Conservation (phyloP, 371 early-diverging fungal genomes). For the Batkoa obscura region DNA sequence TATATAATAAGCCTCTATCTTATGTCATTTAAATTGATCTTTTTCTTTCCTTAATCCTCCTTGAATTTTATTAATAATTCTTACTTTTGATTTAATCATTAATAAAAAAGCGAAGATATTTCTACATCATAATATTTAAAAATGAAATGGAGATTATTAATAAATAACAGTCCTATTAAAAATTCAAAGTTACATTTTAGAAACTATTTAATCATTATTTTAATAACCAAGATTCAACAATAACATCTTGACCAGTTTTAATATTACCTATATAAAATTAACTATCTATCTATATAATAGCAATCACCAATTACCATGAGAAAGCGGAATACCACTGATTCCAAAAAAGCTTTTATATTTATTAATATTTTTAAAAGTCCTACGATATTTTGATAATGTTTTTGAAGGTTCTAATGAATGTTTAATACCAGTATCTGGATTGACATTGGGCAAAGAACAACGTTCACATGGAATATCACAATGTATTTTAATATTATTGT, state of each 20-base stretch:
- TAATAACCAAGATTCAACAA: no score
- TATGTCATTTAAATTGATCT: no score
- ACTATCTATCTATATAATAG: background rate
- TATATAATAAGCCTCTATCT: no score
- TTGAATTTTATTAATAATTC: no score
- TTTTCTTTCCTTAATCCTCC: no score
- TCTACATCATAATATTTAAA: no score
- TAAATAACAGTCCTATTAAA: no score
- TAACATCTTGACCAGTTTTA: background rate
- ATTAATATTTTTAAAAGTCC: slow-evolving; percentile 6
- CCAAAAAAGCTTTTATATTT: slow-evolving; percentile 16
- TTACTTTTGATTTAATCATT: no score
- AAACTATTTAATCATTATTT: no score
- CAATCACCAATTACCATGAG: slow-evolving; percentile 1
- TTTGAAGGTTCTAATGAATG: slow-evolving; percentile 18
- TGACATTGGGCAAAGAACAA: slow-evolving; percentile 16
- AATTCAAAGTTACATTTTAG: no score
- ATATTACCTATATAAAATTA: background rate
- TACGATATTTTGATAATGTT: slow-evolving; percentile 13
- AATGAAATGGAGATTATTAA: no score
- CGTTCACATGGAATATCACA: slow-evolving; percentile 3
- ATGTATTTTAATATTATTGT: background rate
- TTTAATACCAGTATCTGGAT: slow-evolving; percentile 18
- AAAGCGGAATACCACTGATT: slow-evolving; percentile 12
- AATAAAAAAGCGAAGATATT: no score